Conservation (phyloP, 2,329 filamentous ascomycete species). For the Juglanconis oblonga region DNA sequence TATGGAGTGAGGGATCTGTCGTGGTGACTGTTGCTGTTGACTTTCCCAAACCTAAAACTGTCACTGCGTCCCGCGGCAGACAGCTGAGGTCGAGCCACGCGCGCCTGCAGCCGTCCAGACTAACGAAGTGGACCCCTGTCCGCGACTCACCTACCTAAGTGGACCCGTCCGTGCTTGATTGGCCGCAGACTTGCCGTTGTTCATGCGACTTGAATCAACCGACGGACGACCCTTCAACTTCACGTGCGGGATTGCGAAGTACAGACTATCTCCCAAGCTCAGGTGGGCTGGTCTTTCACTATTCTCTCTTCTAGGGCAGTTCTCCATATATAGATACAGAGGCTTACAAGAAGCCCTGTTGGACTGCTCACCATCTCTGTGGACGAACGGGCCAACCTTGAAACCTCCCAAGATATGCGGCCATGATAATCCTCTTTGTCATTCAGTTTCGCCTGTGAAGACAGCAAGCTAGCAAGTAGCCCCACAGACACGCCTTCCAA, state of each 20-base stretch:
- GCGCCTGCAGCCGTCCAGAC: conserved; percentile 5
- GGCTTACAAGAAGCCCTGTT: too few species aligned
- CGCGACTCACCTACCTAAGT: conserved; percentile 9
- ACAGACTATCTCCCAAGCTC: too few species aligned
- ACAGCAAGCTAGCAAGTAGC: neutral
- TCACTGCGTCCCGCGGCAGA: neutral
- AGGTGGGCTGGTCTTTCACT: too few species aligned
- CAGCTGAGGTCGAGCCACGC: neutral
- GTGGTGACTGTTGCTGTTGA: conserved; percentile 7
- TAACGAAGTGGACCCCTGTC: conserved; percentile 15
- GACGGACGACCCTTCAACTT: neutral
- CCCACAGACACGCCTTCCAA: neutral
- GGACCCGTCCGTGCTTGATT: neutral
- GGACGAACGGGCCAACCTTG: too few species aligned
- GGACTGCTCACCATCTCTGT: too few species aligned
- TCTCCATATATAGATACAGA: too few species aligned
- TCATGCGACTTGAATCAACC: neutral
- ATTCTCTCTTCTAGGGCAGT: too few species aligned
- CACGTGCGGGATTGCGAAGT: neutral
- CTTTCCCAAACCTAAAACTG: conserved; percentile 6
- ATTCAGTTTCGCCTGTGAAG: neutral
- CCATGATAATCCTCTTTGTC: neutral
- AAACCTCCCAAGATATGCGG: too few species aligned
- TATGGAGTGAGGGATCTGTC: neutral
- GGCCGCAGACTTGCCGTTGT: neutral